phyloP scores from a whole-genome alignment of 345 rosid species.

The Citrus hindsii region DNA sequence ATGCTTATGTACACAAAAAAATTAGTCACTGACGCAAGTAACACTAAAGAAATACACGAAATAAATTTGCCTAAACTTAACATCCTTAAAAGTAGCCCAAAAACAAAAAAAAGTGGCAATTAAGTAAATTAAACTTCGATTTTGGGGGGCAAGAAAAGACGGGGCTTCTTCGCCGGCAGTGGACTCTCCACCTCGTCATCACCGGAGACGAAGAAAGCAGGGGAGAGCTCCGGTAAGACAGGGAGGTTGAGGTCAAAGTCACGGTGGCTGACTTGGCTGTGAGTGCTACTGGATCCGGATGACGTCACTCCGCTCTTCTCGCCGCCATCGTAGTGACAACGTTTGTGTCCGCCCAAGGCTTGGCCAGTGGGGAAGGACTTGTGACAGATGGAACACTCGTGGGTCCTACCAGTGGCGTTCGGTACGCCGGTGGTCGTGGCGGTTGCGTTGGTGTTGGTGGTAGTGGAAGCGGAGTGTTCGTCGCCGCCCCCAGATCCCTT shows the following conservation, averaged over 20 bases:
- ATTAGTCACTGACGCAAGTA: not conserved
- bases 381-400: constrained; percentile 73
- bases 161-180: constrained; percentile 37
- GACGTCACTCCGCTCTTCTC: constrained; percentile 33
- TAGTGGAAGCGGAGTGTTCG: constrained; percentile 31
- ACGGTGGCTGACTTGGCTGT: constrained; percentile 44
- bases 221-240: constrained; percentile 34
- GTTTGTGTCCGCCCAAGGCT: constrained; percentile 77
- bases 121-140: constrained; percentile 15
- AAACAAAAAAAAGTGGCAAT: not conserved
- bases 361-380: constrained; percentile 64
- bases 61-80: constrained; percentile 1
- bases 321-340: constrained; percentile 70
- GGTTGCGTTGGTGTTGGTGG: not conserved
- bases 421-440: not conserved
- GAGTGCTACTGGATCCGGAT: constrained; percentile 52
- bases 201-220: constrained; percentile 23
- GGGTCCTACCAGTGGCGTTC: constrained; percentile 34
- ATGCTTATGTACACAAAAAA: constrained; percentile 12
- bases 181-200: constrained; percentile 49
- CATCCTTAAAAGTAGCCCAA: not conserved
- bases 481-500: constrained; percentile 37
- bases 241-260: constrained; percentile 60
- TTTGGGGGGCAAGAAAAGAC: constrained; percentile 22
- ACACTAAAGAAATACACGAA: not conserved